Base-by-base conservation (phyloP, 805 yeast genomes). In the Yamadazyma nakazawae region DNA sequence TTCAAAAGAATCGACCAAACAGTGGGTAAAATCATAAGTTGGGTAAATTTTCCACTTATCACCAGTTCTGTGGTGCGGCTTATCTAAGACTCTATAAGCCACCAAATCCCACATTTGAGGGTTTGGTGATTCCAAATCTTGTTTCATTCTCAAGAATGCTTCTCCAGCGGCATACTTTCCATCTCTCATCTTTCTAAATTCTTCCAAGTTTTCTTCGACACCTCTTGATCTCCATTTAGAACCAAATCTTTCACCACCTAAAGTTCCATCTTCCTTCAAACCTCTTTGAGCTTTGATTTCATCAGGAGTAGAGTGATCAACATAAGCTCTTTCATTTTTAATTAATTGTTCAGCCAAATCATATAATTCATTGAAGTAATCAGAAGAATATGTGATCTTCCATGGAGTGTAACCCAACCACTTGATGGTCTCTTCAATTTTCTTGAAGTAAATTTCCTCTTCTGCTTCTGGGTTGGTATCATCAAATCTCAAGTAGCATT, bases 21-120 rank as follows among this genome's bases (percentile, higher is more conserved):
- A 94, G 81, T 94, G 99, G 28, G 99, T 94, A 74, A 94, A 94
- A 67, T 94, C 99, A 65, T 94, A 94, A 19, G 99, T 94, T 55
- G 99, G 99, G 62, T 94, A 94, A 51, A 94, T 92, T 70, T 86
- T 88, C 99, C 99, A 94, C 68, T 88, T 88, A 62, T 81, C 85
- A 47, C 98, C 99, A 11, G 99, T 94, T 71, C 98, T 84, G 69
- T 92, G 96, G 69, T 94, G 99, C 30, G 90, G 81, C 12, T 96
- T 90, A 57, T 92, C 79, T 58, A 94, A 75, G 2, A 94, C 96
- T 66, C 99, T 81, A 72, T 94, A 94, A 11, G 99, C 99, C 52
- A 94, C 94, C 54, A 94, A 78, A 70, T 94, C 99, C 99, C 99
- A 94, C 99, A 94, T 94, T 72, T 94, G 99, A 14, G 99, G 99